Conservation (phyloP, 2,329 filamentous ascomycete genomes). For the Neoarthrinium moseri region DNA sequence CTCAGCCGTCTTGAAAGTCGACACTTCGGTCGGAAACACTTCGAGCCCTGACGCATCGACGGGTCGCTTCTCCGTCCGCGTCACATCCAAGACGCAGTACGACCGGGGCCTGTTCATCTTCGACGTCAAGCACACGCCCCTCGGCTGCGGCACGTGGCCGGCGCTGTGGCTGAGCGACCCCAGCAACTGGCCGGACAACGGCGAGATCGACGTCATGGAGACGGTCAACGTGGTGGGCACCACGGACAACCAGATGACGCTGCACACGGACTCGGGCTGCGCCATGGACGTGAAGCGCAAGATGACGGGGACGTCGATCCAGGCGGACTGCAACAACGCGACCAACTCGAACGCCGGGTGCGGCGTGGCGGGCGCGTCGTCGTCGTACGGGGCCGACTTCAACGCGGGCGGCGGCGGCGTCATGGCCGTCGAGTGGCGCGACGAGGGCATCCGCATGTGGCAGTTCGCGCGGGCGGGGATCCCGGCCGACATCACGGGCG, state of each 20-base stretch:
- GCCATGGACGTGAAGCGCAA: conserved; percentile 53
- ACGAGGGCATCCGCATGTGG: conserved; percentile 63
- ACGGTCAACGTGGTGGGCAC: conserved; percentile 53
- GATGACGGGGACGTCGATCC: conserved; percentile 43
- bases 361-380: conserved; percentile 41
- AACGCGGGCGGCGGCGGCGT: conserved; percentile 56
- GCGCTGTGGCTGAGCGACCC: conserved; percentile 65
- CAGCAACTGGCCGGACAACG: conserved; percentile 60
- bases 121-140: conserved; percentile 62
- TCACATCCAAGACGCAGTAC: conserved; percentile 61
- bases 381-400: conserved; percentile 49
- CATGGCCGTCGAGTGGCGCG: conserved; percentile 60
- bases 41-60: conserved; percentile 50
- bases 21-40: conserved; percentile 52
- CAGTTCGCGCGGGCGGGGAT: conserved; percentile 50
- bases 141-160: conserved; percentile 64
- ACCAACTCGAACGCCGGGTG: conserved; percentile 57
- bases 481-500: conserved; percentile 49
- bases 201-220: conserved; percentile 66
- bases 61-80: conserved; percentile 62
- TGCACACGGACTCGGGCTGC: conserved; percentile 55
- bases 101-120: conserved; percentile 66
- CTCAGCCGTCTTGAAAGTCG: conserved; percentile 58
- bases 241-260: conserved; percentile 56
- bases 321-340: conserved; percentile 48